phyloP scores from a whole-genome alignment of 306 rosid genomes.

The Gleditsia sinensis region DNA sequence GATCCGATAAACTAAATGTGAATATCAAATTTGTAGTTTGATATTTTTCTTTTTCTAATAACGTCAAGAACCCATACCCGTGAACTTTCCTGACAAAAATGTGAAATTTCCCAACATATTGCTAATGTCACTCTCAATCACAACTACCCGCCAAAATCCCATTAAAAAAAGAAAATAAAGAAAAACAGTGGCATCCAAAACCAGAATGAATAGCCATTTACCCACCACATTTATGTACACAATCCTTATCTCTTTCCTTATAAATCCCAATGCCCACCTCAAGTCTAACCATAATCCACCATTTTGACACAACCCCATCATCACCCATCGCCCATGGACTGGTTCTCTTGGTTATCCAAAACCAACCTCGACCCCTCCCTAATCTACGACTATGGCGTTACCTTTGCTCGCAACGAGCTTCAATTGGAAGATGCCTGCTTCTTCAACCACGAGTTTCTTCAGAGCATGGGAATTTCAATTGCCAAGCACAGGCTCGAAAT shows the following conservation, averaged over 20 bases:
- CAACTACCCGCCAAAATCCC: slow-evolving; percentile 51
- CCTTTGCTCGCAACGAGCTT: slow-evolving; percentile 67
- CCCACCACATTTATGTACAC: slow-evolving; percentile 39
- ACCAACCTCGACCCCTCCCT: slow-evolving; percentile 66
- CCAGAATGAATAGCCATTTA: slow-evolving; percentile 33
- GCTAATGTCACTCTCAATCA: slow-evolving; percentile 43
- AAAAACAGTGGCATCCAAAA: neutral
- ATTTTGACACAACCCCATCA: neutral
- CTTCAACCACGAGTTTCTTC: slow-evolving; percentile 87
- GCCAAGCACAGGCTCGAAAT: slow-evolving; percentile 93
- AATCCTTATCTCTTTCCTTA: slow-evolving; percentile 26
- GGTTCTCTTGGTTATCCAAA: slow-evolving; percentile 92
- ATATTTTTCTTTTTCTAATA: neutral
- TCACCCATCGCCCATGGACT: slow-evolving; percentile 58
- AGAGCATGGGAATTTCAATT: slow-evolving; percentile 78
- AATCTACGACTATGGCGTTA: slow-evolving; percentile 68
- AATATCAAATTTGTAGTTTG: too few species aligned
- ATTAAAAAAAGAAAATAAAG: neutral
- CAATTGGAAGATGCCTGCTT: slow-evolving; percentile 49
- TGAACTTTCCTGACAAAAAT: neutral
- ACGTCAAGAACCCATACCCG: neutral
- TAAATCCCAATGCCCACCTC: slow-evolving; percentile 31
- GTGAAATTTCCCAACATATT: slow-evolving; percentile 15
- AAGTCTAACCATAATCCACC: slow-evolving; percentile 8
- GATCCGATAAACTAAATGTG: too few species aligned